These are phyloP conservation scores for Phytophthora vignae DNA, from an alignment of 352 stramenopile species.

Conservation along the genomic window DNA sequence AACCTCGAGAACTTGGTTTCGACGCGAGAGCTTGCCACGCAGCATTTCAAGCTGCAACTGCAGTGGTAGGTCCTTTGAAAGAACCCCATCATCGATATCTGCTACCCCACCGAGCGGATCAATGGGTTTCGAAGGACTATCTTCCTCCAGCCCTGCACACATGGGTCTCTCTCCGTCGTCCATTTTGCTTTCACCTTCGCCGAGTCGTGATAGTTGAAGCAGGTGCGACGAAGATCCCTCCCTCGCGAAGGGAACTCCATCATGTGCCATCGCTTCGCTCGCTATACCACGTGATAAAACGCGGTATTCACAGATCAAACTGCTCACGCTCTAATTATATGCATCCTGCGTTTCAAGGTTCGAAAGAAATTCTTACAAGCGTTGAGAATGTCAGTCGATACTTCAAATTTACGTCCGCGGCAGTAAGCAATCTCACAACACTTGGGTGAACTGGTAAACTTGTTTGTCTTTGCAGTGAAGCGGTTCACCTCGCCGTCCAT, in stretches of 20 bases:
- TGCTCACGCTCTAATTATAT: conserved; percentile 26
- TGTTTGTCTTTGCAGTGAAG: conserved; percentile 17
- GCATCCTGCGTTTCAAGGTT: conserved; percentile 1
- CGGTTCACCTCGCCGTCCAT: conserved; percentile 13
- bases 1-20: conserved; percentile 79
- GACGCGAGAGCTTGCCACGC: conserved; percentile 67
- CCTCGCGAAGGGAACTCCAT: neutral
- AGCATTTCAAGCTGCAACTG: conserved; percentile 72
- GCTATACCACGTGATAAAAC: neutral
- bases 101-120: conserved; percentile 14
- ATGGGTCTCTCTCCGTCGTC: conserved; percentile 3
- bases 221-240: conserved; percentile 19
- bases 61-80: conserved; percentile 43
- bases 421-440: neutral
- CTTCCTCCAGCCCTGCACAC: conserved; percentile 17
- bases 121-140: conserved; percentile 8
- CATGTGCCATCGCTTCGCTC: conserved; percentile 21
- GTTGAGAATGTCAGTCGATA: conserved; percentile 12
- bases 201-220: conserved; percentile 16
- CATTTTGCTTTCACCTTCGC: conserved; percentile 18
- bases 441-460: neutral
- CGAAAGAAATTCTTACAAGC: no score
- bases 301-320: neutral
- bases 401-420: neutral
- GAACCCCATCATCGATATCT: conserved; percentile 45